phyloP scores from a whole-genome alignment of 1,284 basidiomycete genomes.

The Papiliotrema fonsecae region DNA sequence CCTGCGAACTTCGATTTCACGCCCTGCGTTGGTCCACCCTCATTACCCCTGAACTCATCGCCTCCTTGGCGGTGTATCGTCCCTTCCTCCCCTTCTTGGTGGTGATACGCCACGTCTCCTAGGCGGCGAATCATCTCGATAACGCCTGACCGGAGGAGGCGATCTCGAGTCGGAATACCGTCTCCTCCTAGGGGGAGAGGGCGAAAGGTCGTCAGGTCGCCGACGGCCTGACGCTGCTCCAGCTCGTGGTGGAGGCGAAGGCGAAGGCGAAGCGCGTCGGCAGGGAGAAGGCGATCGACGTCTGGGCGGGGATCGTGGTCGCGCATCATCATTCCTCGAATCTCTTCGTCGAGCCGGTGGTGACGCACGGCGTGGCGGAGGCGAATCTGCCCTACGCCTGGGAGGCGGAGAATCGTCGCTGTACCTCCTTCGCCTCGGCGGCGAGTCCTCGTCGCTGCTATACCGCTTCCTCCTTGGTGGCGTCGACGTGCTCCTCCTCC shows the following conservation, averaged over 20 bases:
- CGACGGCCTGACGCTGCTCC: too few relatives aligned
- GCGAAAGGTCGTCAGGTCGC: constrained; percentile 6
- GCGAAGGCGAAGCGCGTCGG: constrained; percentile 4
- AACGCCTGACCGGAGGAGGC: constrained; percentile 10
- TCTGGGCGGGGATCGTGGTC: too few relatives aligned
- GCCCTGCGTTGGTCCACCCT: too few relatives aligned
- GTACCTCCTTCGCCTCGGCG: constrained; percentile 13
- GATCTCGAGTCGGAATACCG: constrained; percentile 10
- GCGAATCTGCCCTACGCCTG: constrained; percentile 18
- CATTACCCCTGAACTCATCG: too few relatives aligned
- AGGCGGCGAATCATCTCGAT: constrained; percentile 15
- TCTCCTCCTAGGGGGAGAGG: constrained; percentile 1
- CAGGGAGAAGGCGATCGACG: too few relatives aligned
- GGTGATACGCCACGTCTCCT: constrained; percentile 6
- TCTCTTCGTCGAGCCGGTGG: constrained; percentile 13
- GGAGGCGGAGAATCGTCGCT: constrained; percentile 9
- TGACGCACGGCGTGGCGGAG: constrained; percentile 9
- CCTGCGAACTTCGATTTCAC: too few relatives aligned
- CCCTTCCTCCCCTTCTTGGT: constrained; percentile 4
- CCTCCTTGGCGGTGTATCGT: constrained; percentile 11
- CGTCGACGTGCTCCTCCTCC: constrained; percentile 12
- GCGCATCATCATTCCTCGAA: neutral
- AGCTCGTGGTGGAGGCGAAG: constrained; percentile 16
- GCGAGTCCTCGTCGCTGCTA: constrained; percentile 2
- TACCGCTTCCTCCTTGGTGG: constrained; percentile 5